phyloP scores from a whole-genome alignment of 192 early-diverging fungal species.

The Radiomyces spectabilis region DNA sequence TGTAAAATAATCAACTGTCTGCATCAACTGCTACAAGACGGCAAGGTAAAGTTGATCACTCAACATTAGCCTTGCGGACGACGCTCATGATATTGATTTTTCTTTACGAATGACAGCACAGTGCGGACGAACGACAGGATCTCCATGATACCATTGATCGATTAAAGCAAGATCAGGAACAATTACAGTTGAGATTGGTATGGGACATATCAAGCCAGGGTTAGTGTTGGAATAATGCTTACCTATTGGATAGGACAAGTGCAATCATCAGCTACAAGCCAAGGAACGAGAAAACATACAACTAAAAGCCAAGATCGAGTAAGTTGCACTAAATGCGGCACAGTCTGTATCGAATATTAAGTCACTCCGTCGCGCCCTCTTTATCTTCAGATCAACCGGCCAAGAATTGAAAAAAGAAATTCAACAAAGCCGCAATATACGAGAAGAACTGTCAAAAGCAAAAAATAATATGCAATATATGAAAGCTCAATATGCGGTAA shows the following conservation, averaged over 20 bases:
- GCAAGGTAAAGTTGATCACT: constrained; percentile 22
- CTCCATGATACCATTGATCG: constrained; percentile 12
- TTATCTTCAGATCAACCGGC: not conserved
- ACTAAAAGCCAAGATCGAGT: constrained; percentile 12
- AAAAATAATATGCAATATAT: constrained; percentile 43
- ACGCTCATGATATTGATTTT: too few species aligned
- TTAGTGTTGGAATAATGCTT: too few species aligned
- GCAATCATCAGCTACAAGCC: not conserved
- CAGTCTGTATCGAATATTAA: not conserved
- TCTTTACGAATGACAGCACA: not conserved
- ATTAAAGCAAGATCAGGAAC: constrained; percentile 9
- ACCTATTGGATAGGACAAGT: not conserved
- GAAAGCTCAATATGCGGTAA: constrained; percentile 44
- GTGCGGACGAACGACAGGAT: constrained; percentile 12
- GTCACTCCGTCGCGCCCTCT: not conserved
- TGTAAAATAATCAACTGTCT: constrained; percentile 29
- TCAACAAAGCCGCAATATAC: constrained; percentile 25
- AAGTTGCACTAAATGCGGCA: not conserved
- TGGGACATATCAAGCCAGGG: too few species aligned
- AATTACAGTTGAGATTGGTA: too few species aligned
- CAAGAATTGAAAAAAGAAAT: constrained; percentile 2
- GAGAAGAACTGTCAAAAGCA: constrained; percentile 39
- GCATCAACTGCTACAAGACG: constrained; percentile 14
- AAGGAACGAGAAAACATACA: constrained; percentile 16
- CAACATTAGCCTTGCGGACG: too few species aligned